Base-by-base conservation (phyloP, 352 stramenopile genomes). In the Globisporangium cederbergense region DNA sequence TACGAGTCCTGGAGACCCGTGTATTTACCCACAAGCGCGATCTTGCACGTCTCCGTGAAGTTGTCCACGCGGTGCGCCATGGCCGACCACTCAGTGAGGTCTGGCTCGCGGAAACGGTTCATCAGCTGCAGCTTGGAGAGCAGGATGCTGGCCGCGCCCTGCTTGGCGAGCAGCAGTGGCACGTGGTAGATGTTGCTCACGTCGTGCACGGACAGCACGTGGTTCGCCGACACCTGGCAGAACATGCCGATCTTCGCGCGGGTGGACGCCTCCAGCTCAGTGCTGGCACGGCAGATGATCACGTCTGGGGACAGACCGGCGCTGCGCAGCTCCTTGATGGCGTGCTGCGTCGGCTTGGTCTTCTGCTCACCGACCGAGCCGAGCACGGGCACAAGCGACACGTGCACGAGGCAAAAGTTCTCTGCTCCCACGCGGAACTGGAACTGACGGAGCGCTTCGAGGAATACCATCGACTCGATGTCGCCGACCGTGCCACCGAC, bases 171-270 rank as follows among this genome's bases (percentile, higher is more conserved):
- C 42, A 99, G 80, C 50, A 99, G 69, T 40, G 98, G 97, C 16
- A 99, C 98, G 82, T 99, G 97, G 76, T 99, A 99, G 56, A 99
- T 99, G 87, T 99, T 99, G 76, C 85, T 98, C 54, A 99, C 97
- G 68, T 99, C 98, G 83, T 99, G 96, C 40, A 99, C 97, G 51
- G 90, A 98, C 9, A 99, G 79, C 46, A 99, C 97, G 78, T 97
- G 86, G 53, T 90, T 88, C 18, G 90, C 82, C 49, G 85, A 90
- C 13, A 99, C 97, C 74, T 99, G 96, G 82, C 97, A 99, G 82
- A 99, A 99, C 79, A 97, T 97, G 49, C 91, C 96, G 67, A 99
- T 99, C 80, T 99, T 99, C 30, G 89, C 74, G 61, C 95, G 95
- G 6, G 97, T 99, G 2, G 85, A 79, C 4, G 93, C 77, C 69